These are phyloP conservation scores for Biscogniauxia mediterranea DNA, from an alignment of 2,329 filamentous ascomycete species.

Conservation along the genomic window DNA sequence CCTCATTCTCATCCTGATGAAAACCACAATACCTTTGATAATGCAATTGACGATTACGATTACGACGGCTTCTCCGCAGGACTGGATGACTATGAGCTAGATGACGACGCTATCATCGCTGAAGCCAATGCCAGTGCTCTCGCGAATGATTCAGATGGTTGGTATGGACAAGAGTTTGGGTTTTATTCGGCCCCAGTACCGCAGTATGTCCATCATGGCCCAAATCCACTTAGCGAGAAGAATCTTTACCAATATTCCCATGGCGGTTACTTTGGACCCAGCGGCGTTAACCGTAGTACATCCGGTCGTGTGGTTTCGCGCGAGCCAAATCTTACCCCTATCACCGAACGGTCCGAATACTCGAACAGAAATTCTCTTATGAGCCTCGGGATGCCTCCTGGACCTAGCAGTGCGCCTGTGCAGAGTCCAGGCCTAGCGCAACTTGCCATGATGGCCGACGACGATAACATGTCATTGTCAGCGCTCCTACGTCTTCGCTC, in stretches of 20 bases:
- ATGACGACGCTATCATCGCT: slow-evolving; percentile 89
- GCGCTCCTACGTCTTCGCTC: slow-evolving; percentile 70
- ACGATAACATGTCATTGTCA: slow-evolving; percentile 71
- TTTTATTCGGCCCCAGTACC: slow-evolving; percentile 72
- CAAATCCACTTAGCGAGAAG: slow-evolving; percentile 33
- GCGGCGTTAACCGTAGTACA: slow-evolving; percentile 65
- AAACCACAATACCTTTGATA: slow-evolving; percentile 21
- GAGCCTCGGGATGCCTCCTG: slow-evolving; percentile 60
- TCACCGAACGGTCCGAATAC: slow-evolving; percentile 94
- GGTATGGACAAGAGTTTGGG: slow-evolving; percentile 94
- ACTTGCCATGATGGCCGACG: slow-evolving; percentile 65
- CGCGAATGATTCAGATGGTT: slow-evolving; percentile 87
- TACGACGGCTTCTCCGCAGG: slow-evolving; percentile 52
- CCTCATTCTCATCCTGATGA: slow-evolving; percentile 23
- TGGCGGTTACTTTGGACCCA: slow-evolving; percentile 86
- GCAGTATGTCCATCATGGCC: slow-evolving; percentile 24
- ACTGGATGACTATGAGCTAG: slow-evolving; percentile 64
- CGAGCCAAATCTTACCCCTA: slow-evolving; percentile 91
- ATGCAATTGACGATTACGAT: slow-evolving; percentile 35
- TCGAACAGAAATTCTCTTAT: slow-evolving; percentile 91
- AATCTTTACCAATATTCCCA: slow-evolving; percentile 62
- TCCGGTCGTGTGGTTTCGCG: slow-evolving; percentile 73
- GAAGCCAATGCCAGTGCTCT: slow-evolving; percentile 92
- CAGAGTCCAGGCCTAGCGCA: slow-evolving; percentile 75
- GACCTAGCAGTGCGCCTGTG: slow-evolving; percentile 49